Conservation (phyloP, 2,329 filamentous ascomycete genomes). For the Penicillium sclerotigenum region DNA sequence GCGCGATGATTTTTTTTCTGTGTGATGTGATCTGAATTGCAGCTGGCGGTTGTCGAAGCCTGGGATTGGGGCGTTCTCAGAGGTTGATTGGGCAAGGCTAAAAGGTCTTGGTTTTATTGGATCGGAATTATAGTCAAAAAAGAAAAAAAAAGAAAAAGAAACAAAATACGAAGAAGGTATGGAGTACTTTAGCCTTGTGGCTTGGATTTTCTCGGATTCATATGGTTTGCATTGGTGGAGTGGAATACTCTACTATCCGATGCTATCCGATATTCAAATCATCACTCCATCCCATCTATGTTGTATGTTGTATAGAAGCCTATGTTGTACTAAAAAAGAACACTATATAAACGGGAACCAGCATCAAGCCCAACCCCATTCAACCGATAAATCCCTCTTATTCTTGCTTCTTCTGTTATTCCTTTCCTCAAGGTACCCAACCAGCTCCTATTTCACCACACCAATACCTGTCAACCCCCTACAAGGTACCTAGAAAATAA, state of each 20-base stretch:
- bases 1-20: neutral
- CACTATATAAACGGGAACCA: neutral
- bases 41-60: neutral
- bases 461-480: neutral
- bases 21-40: slow-evolving; percentile 4
- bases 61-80: neutral
- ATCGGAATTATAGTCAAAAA: neutral
- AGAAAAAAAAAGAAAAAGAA: too few species aligned
- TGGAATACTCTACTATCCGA: neutral
- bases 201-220: neutral
- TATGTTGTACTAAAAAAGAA: too few species aligned
- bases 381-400: neutral
- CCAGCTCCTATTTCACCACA: neutral
- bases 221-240: neutral
- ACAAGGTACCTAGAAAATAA: neutral
- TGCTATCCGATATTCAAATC: too few species aligned
- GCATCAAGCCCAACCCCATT: neutral
- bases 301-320: too few species aligned
- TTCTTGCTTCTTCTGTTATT: too few species aligned
- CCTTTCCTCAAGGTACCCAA: too few species aligned
- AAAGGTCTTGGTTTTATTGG: neutral
- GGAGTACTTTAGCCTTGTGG: neutral
- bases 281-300: too few species aligned
- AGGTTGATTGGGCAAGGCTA: neutral
- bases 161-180: neutral